phyloP scores from a whole-genome alignment of 2,329 filamentous ascomycete genomes.

The Apiospora arundinis region DNA sequence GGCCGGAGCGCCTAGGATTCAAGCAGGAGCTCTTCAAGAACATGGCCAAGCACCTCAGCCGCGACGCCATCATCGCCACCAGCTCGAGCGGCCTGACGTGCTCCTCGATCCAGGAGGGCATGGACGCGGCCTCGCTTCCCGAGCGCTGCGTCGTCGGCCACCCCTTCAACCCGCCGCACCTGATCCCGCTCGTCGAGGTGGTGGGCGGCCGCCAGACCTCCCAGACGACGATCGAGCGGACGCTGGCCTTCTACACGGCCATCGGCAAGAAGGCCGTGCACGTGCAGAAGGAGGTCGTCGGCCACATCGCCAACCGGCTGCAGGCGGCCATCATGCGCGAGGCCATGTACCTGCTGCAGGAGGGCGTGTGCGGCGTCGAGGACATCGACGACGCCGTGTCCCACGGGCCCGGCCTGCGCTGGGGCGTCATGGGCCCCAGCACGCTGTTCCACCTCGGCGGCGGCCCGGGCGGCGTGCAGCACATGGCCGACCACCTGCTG shows the following conservation, averaged over 20 bases:
- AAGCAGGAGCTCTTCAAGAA: slow-evolving; percentile 45
- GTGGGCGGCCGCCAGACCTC: slow-evolving; percentile 45
- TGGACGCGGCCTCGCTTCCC: slow-evolving; percentile 31
- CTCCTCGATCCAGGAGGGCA: slow-evolving; percentile 38
- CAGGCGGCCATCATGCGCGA: slow-evolving; percentile 47
- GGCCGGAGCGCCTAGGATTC: slow-evolving; percentile 46
- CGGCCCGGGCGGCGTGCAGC: slow-evolving; percentile 29
- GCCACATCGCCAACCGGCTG: slow-evolving; percentile 52
- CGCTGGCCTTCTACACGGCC: slow-evolving; percentile 46
- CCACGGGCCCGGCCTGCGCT: slow-evolving; percentile 30
- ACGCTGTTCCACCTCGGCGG: slow-evolving; percentile 30
- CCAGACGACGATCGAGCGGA: slow-evolving; percentile 30
- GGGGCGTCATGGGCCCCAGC: slow-evolving; percentile 32
- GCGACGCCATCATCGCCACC: slow-evolving; percentile 46
- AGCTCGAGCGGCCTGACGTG: slow-evolving; percentile 46
- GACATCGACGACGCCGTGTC: slow-evolving; percentile 31
- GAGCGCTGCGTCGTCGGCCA: slow-evolving; percentile 50
- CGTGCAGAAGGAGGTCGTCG: slow-evolving; percentile 48
- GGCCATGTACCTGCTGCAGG: slow-evolving; percentile 37
- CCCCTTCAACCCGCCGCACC: slow-evolving; percentile 55
- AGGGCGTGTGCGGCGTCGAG: slow-evolving; percentile 26
- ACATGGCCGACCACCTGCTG: slow-evolving; percentile 31
- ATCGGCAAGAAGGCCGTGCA: slow-evolving; percentile 49
- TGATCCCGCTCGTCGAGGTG: slow-evolving; percentile 54
- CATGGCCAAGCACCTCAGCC: slow-evolving; percentile 39